phyloP scores from a whole-genome alignment of 176 grass and related monocot genomes.

The Triticum monococcum region DNA sequence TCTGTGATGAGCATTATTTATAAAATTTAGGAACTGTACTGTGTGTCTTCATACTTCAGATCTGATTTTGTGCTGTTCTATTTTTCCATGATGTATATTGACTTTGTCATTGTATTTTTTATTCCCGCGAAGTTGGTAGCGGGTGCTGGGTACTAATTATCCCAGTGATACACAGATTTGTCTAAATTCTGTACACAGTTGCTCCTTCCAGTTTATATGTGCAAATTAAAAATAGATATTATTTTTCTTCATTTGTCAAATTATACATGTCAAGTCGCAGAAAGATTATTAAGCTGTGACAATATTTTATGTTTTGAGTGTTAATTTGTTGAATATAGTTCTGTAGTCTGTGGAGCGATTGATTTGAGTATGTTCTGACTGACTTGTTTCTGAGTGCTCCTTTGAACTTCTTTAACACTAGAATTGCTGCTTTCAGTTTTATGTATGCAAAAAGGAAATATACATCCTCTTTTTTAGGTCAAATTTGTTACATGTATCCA shows the following conservation, averaged over 20 bases:
- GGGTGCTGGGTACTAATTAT: neutral
- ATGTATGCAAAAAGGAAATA: slow-evolving; percentile 10
- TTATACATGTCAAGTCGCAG: neutral
- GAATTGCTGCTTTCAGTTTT: neutral
- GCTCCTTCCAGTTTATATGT: slow-evolving; percentile 14
- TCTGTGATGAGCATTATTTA: neutral
- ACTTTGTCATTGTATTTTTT: slow-evolving; percentile 13
- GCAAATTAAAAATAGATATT: neutral
- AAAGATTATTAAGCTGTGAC: neutral
- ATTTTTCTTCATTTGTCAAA: neutral
- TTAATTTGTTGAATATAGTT: neutral
- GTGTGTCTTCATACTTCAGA: neutral
- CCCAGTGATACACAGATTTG: neutral
- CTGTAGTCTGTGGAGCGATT: neutral
- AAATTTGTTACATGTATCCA: neutral
- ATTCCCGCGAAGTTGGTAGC: neutral
- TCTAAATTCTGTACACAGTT: neutral
- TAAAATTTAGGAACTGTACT: slow-evolving; percentile 29
- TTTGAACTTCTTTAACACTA: neutral
- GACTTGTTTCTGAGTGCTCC: neutral
- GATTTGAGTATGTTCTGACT: neutral
- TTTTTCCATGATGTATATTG: slow-evolving; percentile 10
- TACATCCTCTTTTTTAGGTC: neutral
- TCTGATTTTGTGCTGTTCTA: slow-evolving; percentile 1
- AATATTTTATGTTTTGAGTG: neutral